Percentiles rank a stretch among this genome's conserved stretches.
Evolutionary conservation across 2,329 filamentous ascomycete species (phyloP).

Genomic region (Cryphonectria radicalis): DNA sequence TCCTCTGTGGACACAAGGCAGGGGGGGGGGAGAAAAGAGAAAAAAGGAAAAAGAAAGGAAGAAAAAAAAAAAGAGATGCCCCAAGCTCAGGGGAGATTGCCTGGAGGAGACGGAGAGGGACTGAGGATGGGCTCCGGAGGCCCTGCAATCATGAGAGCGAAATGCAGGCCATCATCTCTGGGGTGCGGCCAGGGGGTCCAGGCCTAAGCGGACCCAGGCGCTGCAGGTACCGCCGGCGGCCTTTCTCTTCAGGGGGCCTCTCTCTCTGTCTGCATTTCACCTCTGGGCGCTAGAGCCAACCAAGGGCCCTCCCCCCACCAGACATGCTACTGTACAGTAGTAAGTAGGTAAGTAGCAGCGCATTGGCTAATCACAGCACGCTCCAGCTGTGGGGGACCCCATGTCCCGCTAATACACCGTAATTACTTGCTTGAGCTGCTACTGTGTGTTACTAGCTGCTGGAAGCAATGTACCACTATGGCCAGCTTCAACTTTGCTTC

Average conservation of each 20-base stretch:
- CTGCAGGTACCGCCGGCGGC: background rate
- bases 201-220: background rate
- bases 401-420: background rate
- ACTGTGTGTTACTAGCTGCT: background rate
- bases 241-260: background rate
- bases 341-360: too few species aligned
- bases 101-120: conserved; percentile 1
- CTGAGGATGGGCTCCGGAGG: background rate
- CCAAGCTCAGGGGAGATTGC: conserved; percentile 6
- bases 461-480: background rate
- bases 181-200: background rate
- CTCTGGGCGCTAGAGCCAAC: background rate
- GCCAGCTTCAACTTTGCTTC: background rate
- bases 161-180: conserved; percentile 7
- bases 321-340: background rate
- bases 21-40: background rate
- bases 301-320: background rate
- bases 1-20: background rate
- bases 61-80: background rate
- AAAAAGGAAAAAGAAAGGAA: background rate
- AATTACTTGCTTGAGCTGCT: background rate
- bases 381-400: background rate
- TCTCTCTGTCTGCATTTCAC: background rate
- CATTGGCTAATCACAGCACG: too few species aligned
- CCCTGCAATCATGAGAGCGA: conserved; percentile 7